Percentiles rank a stretch among this genome's conserved stretches.
phyloP scores from a whole-genome alignment of 805 yeast genomes.

The Saturnispora galanensis region DNA sequence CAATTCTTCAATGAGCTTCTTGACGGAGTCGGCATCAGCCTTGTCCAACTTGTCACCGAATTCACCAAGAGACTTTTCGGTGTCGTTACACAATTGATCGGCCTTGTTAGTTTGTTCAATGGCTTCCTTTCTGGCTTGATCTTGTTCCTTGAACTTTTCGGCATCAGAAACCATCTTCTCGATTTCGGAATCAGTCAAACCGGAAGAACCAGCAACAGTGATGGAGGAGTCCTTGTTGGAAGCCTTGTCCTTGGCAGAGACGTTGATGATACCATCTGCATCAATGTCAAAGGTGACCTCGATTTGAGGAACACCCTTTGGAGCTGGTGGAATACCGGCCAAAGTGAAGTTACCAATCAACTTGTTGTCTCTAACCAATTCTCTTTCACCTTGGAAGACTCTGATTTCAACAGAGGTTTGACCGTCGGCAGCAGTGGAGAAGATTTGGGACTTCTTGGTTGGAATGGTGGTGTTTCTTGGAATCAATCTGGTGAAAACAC shows the following conservation, averaged over 20 bases:
- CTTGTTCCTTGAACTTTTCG: conserved; percentile 48
- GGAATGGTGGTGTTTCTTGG: conserved; percentile 95
- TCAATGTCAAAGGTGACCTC: conserved; percentile 94
- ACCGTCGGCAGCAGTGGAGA: conserved; percentile 94
- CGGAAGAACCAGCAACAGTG: conserved; percentile 61
- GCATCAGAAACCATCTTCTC: conserved; percentile 57
- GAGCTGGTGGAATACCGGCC: conserved; percentile 91
- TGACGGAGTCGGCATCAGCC: conserved; percentile 38
- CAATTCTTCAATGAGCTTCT: conserved; percentile 45
- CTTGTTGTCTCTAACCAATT: conserved; percentile 95
- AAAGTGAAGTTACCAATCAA: conserved; percentile 93
- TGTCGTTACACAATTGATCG: conserved; percentile 74
- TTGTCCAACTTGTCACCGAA: conserved; percentile 53
- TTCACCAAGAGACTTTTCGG: conserved; percentile 75
- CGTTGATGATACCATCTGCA: conserved; percentile 87
- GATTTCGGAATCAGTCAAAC: conserved; percentile 61
- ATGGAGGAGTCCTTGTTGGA: conserved; percentile 71
- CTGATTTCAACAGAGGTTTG: conserved; percentile 95
- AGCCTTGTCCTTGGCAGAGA: conserved; percentile 70
- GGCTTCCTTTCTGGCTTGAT: conserved; percentile 47
- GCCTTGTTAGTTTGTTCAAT: conserved; percentile 71
- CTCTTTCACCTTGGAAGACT: conserved; percentile 99
- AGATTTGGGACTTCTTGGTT: conserved; percentile 91
- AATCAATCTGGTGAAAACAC: conserved; percentile 88
- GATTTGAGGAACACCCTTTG: conserved; percentile 90